Conservation (phyloP, 202 grass and related monocot genomes). For the Brachypodium distachyon region DNA sequence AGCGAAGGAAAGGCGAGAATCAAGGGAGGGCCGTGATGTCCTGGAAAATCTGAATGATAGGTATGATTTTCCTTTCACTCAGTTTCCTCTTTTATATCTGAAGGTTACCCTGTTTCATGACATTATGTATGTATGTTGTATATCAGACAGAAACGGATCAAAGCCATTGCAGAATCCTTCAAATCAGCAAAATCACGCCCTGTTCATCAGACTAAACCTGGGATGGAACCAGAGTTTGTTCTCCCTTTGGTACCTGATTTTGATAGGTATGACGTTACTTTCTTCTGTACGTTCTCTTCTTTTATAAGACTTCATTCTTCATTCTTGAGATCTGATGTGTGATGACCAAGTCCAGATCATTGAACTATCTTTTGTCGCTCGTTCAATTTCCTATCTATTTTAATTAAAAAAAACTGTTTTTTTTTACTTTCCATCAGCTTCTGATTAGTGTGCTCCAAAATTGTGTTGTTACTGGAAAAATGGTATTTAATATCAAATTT, state of each 20-base stretch:
- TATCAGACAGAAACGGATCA: constrained; percentile 90
- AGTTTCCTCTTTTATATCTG: neutral
- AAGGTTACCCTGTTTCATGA: constrained; percentile 20
- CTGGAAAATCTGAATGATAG: constrained; percentile 88
- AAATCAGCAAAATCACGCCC: constrained; percentile 75
- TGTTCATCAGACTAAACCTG: constrained; percentile 88
- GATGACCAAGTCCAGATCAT: neutral
- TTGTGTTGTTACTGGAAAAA: neutral
- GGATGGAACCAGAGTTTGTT: constrained; percentile 64
- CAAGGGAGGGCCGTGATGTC: constrained; percentile 68
- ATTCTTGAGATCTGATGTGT: neutral
- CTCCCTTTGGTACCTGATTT: constrained; percentile 90
- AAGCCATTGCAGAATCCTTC: constrained; percentile 90
- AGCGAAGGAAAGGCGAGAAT: constrained; percentile 92
- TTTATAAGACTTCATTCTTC: neutral
- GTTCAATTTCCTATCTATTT: neutral
- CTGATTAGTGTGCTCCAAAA: neutral
- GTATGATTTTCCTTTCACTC: constrained; percentile 26
- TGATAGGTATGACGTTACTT: constrained; percentile 49
- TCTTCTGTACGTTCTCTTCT: neutral
- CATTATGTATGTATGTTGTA: constrained; percentile 23
- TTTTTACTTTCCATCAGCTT: neutral
- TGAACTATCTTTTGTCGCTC: constrained; percentile 1
- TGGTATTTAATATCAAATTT: neutral
- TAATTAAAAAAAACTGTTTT: neutral